phyloP scores from a whole-genome alignment of 1,284 basidiomycete species.

The Ustilago curta region DNA sequence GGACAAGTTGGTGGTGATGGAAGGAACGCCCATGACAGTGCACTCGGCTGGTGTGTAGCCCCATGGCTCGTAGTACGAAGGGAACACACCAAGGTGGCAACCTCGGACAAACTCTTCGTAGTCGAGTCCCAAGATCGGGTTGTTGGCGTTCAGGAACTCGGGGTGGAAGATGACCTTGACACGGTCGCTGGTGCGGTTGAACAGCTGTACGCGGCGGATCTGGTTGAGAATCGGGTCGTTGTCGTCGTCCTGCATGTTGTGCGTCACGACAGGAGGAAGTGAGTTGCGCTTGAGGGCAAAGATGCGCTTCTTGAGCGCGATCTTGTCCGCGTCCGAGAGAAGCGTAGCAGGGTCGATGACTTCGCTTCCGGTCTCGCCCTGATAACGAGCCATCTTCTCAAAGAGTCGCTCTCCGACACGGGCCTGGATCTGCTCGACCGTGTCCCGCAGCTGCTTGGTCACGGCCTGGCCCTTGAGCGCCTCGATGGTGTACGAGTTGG shows the following conservation, averaged over 20 bases:
- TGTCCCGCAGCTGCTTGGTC: constrained; percentile 93
- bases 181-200: constrained; percentile 84
- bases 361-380: constrained; percentile 72
- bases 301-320: constrained; percentile 94
- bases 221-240: constrained; percentile 94
- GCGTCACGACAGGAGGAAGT: constrained; percentile 91
- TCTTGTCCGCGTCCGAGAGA: constrained; percentile 89
- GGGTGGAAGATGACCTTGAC: constrained; percentile 99
- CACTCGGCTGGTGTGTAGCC: constrained; percentile 78
- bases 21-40: constrained; percentile 92
- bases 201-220: constrained; percentile 89
- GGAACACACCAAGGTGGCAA: constrained; percentile 97
- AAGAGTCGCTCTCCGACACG: constrained; percentile 90
- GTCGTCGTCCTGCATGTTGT: constrained; percentile 96
- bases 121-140: constrained; percentile 94
- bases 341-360: constrained; percentile 72
- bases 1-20: constrained; percentile 94
- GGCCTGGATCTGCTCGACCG: constrained; percentile 89
- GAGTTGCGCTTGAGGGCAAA: constrained; percentile 94
- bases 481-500: constrained; percentile 96
- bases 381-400: constrained; percentile 91
- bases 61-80: constrained; percentile 93
- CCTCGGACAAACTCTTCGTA: constrained; percentile 99
- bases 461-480: constrained; percentile 98
- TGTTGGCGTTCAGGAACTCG: constrained; percentile 96